Conservation (phyloP, 148 eudicot species). For the Spergularia bocconei region DNA sequence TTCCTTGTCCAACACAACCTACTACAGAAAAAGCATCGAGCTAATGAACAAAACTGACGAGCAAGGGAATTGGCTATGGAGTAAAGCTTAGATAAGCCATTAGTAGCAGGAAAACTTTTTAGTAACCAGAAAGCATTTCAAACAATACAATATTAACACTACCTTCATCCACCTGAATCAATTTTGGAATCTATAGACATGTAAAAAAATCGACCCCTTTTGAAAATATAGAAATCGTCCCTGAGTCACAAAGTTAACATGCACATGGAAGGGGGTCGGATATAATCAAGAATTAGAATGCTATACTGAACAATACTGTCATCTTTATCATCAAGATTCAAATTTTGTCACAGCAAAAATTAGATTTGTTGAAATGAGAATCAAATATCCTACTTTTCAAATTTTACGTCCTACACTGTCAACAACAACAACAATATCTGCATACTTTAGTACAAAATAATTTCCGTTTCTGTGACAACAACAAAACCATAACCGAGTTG, state of each 20-base stretch:
- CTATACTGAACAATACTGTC: neutral
- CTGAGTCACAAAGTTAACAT: neutral
- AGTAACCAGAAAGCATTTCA: neutral
- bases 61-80: neutral
- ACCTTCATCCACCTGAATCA: neutral
- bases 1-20: constrained; percentile 86
- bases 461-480: too few relatives aligned
- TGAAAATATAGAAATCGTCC: too few relatives aligned
- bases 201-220: too few relatives aligned
- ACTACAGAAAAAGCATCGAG: constrained; percentile 25
- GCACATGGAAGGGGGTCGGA: neutral
- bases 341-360: too few relatives aligned
- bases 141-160: neutral
- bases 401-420: neutral
- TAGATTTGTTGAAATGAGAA: neutral
- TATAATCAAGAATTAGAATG: neutral
- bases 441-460: too few relatives aligned
- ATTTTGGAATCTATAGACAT: neutral
- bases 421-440: too few relatives aligned
- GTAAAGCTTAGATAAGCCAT: neutral
- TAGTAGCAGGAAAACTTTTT: neutral
- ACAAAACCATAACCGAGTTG: too few relatives aligned
- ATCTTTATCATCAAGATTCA: too few relatives aligned
- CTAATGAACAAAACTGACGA: neutral
- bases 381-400: neutral